Base-by-base conservation (phyloP, 2,329 filamentous ascomycete genomes). In the Calycina marina region DNA sequence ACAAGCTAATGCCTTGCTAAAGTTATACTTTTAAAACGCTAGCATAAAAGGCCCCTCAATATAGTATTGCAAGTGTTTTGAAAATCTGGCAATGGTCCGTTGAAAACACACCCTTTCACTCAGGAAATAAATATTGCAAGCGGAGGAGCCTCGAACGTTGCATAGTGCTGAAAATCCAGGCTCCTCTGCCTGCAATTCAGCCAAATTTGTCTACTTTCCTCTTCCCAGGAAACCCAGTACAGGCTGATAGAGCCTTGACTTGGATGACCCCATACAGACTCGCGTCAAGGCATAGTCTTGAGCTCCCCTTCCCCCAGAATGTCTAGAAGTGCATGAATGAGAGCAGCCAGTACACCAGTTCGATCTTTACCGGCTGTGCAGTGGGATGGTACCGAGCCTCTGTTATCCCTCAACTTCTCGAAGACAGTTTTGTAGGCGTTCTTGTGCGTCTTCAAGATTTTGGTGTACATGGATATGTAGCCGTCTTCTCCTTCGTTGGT, bases 321-420 rank as follows among this genome's bases (percentile, higher is more conserved):
- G 17, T 64, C 66, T 2, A 63, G 62, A 10, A 71, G 56, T n/a
- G 52, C 53, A 34, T 65, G 55, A n/a, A 72, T 50, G 4, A 72
- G 46, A 6, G 60, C 65, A 0, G 60, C 56, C 6, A 69, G 45
- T 6, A 71, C 56, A 6, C 66, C 67, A 0, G 66, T 72, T 14
- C 66, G 57, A 37, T 71, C 67, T 31, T 67, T 60, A 5, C 68
- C 67, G 14, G 64, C 67, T 6, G 61, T 67, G 46, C 67, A 72
- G 46, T 72, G 67, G 25, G 71, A 70, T 39, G 37, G 68, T 57
- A 11, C 58, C 55, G 44, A 65, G 57, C 1, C 45, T 36, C 5
- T 59, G 58, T 8, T 50, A 38, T 69, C 64, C 30, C 61, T 52
- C 6, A 69, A 52, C 36, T 62, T 60, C 44, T 63, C 56, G 15